Conservation (phyloP, 371 early-diverging fungal species). For the Haplosporangium sp. region DNA sequence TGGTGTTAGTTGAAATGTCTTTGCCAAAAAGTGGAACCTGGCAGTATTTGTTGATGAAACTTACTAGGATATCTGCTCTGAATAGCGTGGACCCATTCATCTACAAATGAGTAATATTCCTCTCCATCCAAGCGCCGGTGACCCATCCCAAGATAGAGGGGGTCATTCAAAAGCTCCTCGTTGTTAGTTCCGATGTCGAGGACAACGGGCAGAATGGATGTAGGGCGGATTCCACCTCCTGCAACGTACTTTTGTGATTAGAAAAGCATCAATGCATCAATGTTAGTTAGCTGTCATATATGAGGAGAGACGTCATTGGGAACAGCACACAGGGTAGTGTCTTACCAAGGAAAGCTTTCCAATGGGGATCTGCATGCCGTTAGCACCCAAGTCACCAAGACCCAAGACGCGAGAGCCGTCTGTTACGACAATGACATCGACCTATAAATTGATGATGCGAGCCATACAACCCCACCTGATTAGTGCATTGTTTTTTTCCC, state of each 20-base stretch:
- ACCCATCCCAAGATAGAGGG: conserved; percentile 74
- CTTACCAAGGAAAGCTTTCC: conserved; percentile 62
- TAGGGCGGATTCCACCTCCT: conserved; percentile 74
- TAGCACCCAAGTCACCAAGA: conserved; percentile 75
- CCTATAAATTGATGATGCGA: conserved; percentile 16
- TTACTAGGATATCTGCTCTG: conserved; percentile 71
- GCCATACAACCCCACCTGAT: conserved; percentile 1
- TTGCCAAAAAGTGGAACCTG: not conserved
- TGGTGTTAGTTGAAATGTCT: not conserved
- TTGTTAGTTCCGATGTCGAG: conserved; percentile 78
- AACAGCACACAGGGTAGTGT: not conserved
- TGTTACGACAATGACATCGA: conserved; percentile 76
- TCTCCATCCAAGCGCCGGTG: conserved; percentile 71
- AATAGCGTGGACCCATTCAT: conserved; percentile 74
- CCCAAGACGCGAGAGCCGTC: conserved; percentile 77
- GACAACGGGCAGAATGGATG: conserved; percentile 71
- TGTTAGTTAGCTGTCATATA: too few species aligned
- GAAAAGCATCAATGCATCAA: too few species aligned
- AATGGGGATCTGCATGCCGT: conserved; percentile 76
- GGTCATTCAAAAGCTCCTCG: conserved; percentile 66
- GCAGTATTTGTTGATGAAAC: conserved; percentile 15
- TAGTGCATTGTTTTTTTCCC: conserved; percentile 9
- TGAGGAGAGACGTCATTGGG: too few species aligned
- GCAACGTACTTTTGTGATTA: conserved; percentile 59
- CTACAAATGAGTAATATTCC: conserved; percentile 70